These are phyloP conservation scores for Gremmenia infestans DNA, from an alignment of 2,329 filamentous ascomycete genomes.

Conservation along the genomic window DNA sequence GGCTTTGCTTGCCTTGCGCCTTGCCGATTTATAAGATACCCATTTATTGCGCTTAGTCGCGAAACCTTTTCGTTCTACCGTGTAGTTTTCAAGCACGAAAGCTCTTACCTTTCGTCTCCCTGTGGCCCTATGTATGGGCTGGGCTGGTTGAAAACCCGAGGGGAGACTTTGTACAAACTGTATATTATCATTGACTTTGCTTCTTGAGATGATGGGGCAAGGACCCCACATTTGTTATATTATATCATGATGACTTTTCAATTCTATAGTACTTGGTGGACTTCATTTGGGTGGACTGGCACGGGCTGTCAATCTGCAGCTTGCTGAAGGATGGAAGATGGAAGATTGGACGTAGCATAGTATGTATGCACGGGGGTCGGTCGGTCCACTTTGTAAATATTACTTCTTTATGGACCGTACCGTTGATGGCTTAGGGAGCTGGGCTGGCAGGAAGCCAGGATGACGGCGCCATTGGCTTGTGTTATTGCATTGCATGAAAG, in stretches of 20 bases:
- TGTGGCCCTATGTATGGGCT: too few relatives aligned
- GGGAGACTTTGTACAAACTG: background rate
- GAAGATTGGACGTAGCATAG: background rate
- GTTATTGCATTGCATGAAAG: background rate
- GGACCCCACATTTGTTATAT: slow-evolving; percentile 1
- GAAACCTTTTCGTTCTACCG: slow-evolving; percentile 1
- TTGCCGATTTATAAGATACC: slow-evolving; percentile 23
- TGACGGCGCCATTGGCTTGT: background rate
- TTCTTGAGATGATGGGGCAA: background rate
- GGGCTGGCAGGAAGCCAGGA: background rate
- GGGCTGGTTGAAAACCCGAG: too few relatives aligned
- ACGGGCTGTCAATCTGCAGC: slow-evolving; percentile 1
- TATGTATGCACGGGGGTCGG: background rate
- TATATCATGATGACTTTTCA: slow-evolving; percentile 1
- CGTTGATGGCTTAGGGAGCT: background rate
- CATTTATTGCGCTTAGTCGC: slow-evolving; percentile 15
- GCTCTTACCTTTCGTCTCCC: too few relatives aligned
- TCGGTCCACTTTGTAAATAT: slow-evolving; percentile 1
- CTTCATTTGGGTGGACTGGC: background rate
- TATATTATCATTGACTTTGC: background rate
- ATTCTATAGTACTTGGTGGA: background rate
- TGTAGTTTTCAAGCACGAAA: background rate
- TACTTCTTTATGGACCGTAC: background rate
- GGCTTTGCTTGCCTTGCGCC: slow-evolving; percentile 9
- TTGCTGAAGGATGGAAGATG: background rate